These are phyloP conservation scores for Canariomyces notabilis DNA, from an alignment of 2,329 filamentous ascomycete species.

Conservation along the genomic window DNA sequence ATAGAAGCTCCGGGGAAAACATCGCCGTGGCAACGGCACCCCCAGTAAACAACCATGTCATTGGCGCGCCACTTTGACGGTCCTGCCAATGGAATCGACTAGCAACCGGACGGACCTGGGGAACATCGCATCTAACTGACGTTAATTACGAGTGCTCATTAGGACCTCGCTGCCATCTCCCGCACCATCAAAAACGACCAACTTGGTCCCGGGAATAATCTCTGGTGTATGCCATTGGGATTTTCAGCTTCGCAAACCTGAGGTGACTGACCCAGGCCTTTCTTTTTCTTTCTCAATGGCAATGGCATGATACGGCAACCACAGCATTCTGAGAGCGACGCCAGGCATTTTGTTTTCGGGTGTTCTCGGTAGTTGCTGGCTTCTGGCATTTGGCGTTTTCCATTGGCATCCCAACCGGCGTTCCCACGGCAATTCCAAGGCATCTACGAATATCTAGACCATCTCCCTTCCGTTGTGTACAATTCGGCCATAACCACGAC, in stretches of 20 bases:
- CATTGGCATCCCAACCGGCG: not conserved
- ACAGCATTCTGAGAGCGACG: conserved; percentile 1
- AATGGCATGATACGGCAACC: conserved; percentile 19
- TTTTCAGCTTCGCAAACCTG: conserved; percentile 1
- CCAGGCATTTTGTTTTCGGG: not conserved
- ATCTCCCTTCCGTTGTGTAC: not conserved
- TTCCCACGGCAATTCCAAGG: conserved; percentile 1
- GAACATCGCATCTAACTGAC: conserved; percentile 5
- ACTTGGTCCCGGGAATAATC: no score
- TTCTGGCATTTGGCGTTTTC: not conserved
- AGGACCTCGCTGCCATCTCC: no score
- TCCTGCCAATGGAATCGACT: not conserved
- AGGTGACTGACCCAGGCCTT: not conserved
- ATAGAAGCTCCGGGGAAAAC: not conserved
- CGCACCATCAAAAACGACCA: not conserved
- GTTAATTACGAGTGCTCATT: no score
- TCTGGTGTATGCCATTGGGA: conserved; percentile 7
- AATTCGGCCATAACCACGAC: conserved; percentile 12
- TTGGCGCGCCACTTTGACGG: conserved; percentile 5
- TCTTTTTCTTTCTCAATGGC: conserved; percentile 11
- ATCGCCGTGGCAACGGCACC: conserved; percentile 19
- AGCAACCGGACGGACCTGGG: conserved; percentile 4
- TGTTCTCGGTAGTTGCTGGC: not conserved
- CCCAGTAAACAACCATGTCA: conserved; percentile 19
- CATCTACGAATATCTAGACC: no score